phyloP scores from a whole-genome alignment of 192 early-diverging fungal genomes.

The Umbelopsis sp. region DNA sequence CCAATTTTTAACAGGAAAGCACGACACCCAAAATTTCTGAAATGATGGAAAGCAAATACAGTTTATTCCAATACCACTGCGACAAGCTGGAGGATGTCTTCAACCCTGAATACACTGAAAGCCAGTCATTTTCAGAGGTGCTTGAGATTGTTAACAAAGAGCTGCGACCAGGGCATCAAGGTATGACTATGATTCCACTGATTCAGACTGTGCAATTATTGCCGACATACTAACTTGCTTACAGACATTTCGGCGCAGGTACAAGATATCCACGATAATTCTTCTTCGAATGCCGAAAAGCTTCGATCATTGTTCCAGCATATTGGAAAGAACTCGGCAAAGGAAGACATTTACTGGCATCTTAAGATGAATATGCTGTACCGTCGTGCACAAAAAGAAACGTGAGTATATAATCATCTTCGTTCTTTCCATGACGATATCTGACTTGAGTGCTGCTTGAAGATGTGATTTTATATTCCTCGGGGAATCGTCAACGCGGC shows the following conservation, averaged over 20 bases:
- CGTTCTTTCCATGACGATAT: not conserved
- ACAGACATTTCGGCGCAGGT: not conserved
- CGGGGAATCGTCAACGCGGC: conserved; percentile 79
- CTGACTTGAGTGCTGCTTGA: not conserved
- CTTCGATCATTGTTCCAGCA: conserved; percentile 54
- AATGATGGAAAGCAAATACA: conserved; percentile 42
- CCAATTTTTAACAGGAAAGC: conserved; percentile 20
- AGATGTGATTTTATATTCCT: conserved; percentile 66
- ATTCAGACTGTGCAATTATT: not conserved
- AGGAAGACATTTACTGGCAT: conserved; percentile 69
- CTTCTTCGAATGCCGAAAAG: conserved; percentile 26
- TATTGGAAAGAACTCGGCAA: conserved; percentile 62
- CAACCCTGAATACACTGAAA: conserved; percentile 44
- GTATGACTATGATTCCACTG: not conserved
- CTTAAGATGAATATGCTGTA: conserved; percentile 61
- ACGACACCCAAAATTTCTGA: conserved; percentile 40
- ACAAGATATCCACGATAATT: not conserved
- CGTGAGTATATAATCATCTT: conserved; percentile 24
- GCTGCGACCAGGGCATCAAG: conserved; percentile 10
- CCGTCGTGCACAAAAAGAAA: conserved; percentile 17
- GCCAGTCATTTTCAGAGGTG: conserved; percentile 32
- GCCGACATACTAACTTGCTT: not conserved
- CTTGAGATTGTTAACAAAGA: conserved; percentile 34
- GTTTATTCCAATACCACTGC: conserved; percentile 40
- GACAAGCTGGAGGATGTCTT: conserved; percentile 71